Base-by-base conservation (phyloP, 441 rosid genomes). In the Sinapis alba region DNA sequence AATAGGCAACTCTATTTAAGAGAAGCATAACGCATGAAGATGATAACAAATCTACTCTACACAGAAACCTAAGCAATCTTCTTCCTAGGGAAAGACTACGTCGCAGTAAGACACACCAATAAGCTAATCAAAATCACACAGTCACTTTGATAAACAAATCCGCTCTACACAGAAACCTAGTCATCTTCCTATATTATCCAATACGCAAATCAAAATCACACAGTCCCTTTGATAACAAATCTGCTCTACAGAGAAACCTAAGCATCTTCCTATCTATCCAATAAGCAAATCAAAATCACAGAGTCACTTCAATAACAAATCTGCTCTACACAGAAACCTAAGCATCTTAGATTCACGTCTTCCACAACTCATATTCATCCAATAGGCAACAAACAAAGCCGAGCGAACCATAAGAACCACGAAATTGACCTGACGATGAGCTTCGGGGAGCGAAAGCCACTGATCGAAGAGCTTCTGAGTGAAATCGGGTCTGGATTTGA, bases 391-490 rank as follows among this genome's bases (percentile, higher is more conserved):
- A 24, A 24, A 24, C 27, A 27, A 27, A 27, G 4, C 28, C 2
- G 4, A 26, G 28, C 3, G 16, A 16, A 47, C 8, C 10, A 7
- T 7, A 16, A 13, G 8, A 75, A 9, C 61, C 15, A 24, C 43
- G 4, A 8, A 65, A 65, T 71, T 21, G 34, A 77, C 98, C 93
- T 88, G 86, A 54, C 88, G 90, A 75, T 84, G 84, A 72, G 94
- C 80, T 27, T 93, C 97, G 19, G 98, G 94, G 32, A 93, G 91
- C 16, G 96, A 77, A 63, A 93, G 96, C 98, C 98, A 93, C 86
- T 85, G 91, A 60, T 93, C 96, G 76, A 91, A 93, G 68, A 93
- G 90, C 78, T 73, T 84, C 82, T 89, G 93, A 1, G 86, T 84
- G 72, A 91, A 93, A 62, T 82, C 87, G 10, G 92, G 89, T 68